These are phyloP conservation scores for Chaetomium cochliodes DNA, from an alignment of 495 filamentous ascomycete species.

Conservation along the genomic window DNA sequence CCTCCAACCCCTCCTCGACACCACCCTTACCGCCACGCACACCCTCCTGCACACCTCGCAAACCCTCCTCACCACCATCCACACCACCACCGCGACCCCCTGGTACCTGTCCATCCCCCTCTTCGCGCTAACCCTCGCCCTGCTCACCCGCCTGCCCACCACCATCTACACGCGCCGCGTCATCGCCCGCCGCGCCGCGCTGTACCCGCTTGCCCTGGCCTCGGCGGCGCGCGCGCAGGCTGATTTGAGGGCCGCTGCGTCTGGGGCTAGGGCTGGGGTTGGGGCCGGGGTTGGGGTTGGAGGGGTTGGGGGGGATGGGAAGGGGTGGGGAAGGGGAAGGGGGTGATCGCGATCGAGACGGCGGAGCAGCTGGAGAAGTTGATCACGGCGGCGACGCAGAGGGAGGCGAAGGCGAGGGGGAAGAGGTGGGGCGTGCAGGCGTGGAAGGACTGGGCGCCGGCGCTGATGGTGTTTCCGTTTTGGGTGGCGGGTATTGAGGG, in stretches of 20 bases:
- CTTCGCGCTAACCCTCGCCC: constrained; percentile 62
- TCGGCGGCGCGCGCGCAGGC: constrained; percentile 39
- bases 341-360: no score
- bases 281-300: neutral
- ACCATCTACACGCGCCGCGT: constrained; percentile 52
- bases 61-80: constrained; percentile 58
- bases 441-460: constrained; percentile 48
- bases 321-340: neutral
- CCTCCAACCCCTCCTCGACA: constrained; percentile 37
- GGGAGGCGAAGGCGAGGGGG: neutral
- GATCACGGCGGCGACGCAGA: no score
- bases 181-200: constrained; percentile 41
- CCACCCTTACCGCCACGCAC: constrained; percentile 52
- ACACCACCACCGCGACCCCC: constrained; percentile 58
- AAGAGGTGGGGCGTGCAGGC: constrained; percentile 47
- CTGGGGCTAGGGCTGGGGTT: no score
- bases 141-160: constrained; percentile 58
- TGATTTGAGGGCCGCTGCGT: neutral
- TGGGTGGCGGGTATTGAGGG: constrained; percentile 69
- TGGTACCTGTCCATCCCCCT: constrained; percentile 73
- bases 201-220: constrained; percentile 53
- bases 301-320: no score
- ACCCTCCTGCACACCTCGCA: constrained; percentile 57
- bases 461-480: constrained; percentile 59
- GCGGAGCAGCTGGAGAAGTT: neutral